Base-by-base conservation (phyloP, 257 asterid species). In the Nicotiana paniculata region DNA sequence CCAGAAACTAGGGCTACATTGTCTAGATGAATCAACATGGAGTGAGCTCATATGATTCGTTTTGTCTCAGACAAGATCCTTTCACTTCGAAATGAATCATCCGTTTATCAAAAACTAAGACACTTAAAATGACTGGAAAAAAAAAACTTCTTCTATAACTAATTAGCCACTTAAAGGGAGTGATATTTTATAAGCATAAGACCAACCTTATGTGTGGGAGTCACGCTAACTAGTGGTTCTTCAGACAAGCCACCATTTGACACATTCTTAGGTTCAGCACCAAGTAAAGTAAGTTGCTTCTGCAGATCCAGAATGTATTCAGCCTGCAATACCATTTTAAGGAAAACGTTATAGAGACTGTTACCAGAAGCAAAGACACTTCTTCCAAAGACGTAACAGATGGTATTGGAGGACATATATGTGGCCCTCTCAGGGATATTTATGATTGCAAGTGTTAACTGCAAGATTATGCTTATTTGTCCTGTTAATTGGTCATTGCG, bases 241-340 rank as follows among this genome's bases (percentile, higher is more conserved):
- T 94, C 97, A n/a, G 93, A 85, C 82, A 90, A 81, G 82, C 90
- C 85, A 76, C 93, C 97, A 79, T 92, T 91, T 84, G 88, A 86
- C 77, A 91, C 96, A 86, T 82, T 92, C 82, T 90, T 83, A 35
- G 95, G 92, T 89, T 90, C 98, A 68, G 86, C 86, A 30, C 97
- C 92, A 81, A 94, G 92, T 81, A 96, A 89, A 35, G 93, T 89
- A 81, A 96, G 93, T 89, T 92, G 98, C 93, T 91, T 96, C 85
- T 96, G 97, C 91, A 96, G 91, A 85, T 96, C 98, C 88, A 94
- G 82, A 88, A 96, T 92, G 85, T 91, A 88, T 83, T 94, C 98
- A 33, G 98, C 99, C 98, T 96, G 95, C 84, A 81, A 79, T 51
- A 84, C 37, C 81, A 81, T 82, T 81, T 67, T 51, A 39, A 83